phyloP scores from a whole-genome alignment of 2,329 filamentous ascomycete genomes.

The Aspergillus brasiliensis region DNA sequence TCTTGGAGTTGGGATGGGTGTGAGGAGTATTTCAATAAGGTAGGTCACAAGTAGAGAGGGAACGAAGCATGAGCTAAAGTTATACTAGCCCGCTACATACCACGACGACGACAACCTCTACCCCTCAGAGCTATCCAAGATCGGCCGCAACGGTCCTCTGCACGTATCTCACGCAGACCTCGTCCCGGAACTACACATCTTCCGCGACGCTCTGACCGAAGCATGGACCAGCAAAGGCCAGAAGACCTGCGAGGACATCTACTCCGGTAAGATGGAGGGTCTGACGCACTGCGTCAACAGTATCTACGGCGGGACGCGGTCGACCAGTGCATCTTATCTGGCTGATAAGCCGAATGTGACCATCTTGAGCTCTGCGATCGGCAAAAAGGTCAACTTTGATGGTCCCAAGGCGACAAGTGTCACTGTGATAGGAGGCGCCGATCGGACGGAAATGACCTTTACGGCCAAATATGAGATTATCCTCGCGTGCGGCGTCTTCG shows the following conservation, averaged over 20 bases:
- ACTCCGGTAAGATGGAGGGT: constrained; percentile 1
- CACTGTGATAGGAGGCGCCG: neutral
- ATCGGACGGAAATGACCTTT: neutral
- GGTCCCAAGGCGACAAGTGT: neutral
- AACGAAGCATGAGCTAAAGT: neutral
- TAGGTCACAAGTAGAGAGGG: neutral
- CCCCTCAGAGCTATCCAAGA: neutral
- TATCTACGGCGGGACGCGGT: neutral
- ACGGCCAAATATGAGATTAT: constrained; percentile 6
- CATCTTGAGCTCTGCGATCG: neutral
- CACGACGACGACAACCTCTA: constrained; percentile 1
- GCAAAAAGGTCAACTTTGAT: neutral
- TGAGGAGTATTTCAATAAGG: constrained; percentile 3
- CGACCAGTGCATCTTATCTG: neutral
- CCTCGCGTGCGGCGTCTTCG: constrained; percentile 1
- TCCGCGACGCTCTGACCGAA: neutral
- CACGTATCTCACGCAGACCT: constrained; percentile 3
- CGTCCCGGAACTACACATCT: neutral
- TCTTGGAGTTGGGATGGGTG: constrained; percentile 1
- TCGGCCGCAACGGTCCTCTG: constrained; percentile 1
- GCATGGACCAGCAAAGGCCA: constrained; percentile 2
- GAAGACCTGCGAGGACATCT: neutral
- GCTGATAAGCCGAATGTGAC: neutral
- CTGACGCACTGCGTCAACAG: constrained; percentile 4
- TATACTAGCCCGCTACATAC: neutral